These are phyloP conservation scores for Blastomyces gilchristii DNA, from an alignment of 2,329 filamentous ascomycete species.

Conservation along the genomic window DNA sequence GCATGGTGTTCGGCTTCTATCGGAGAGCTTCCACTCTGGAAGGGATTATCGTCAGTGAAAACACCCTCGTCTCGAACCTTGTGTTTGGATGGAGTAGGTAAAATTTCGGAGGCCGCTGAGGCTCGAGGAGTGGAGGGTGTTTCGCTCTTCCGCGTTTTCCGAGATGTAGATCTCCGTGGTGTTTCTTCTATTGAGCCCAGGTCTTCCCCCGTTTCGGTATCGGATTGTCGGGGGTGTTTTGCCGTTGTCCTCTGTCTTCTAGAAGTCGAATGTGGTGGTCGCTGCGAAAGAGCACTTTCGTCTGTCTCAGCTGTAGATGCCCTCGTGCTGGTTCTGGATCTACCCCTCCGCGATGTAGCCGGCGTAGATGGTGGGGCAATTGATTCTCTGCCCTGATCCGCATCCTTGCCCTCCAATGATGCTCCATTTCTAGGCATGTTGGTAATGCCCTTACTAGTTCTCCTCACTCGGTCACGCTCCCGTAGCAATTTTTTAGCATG, in stretches of 20 bases:
- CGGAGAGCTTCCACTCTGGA: constrained; percentile 75
- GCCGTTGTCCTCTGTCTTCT: constrained; percentile 44
- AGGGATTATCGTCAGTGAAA: constrained; percentile 85
- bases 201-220: constrained; percentile 42
- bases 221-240: constrained; percentile 44
- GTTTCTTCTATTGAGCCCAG: constrained; percentile 27
- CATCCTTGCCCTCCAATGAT: constrained; percentile 45
- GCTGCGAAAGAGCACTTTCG: constrained; percentile 23
- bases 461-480: constrained; percentile 66
- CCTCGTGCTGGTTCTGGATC: constrained; percentile 42
- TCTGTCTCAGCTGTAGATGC: constrained; percentile 31
- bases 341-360: constrained; percentile 41
- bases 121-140: constrained; percentile 24
- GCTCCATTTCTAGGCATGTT: constrained; percentile 53
- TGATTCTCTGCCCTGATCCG: constrained; percentile 51
- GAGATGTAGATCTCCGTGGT: constrained; percentile 37
- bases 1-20: constrained; percentile 37
- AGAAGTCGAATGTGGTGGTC: constrained; percentile 29
- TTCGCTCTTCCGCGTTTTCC: constrained; percentile 44
- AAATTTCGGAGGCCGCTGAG: constrained; percentile 21
- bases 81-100: constrained; percentile 34
- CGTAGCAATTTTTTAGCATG: constrained; percentile 67
- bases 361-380: constrained; percentile 41
- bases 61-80: constrained; percentile 45
- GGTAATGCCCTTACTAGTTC: constrained; percentile 76